These are phyloP conservation scores for Pseudopediastrum boryanum DNA, from an alignment of 139 green algal species.

Conservation along the genomic window DNA sequence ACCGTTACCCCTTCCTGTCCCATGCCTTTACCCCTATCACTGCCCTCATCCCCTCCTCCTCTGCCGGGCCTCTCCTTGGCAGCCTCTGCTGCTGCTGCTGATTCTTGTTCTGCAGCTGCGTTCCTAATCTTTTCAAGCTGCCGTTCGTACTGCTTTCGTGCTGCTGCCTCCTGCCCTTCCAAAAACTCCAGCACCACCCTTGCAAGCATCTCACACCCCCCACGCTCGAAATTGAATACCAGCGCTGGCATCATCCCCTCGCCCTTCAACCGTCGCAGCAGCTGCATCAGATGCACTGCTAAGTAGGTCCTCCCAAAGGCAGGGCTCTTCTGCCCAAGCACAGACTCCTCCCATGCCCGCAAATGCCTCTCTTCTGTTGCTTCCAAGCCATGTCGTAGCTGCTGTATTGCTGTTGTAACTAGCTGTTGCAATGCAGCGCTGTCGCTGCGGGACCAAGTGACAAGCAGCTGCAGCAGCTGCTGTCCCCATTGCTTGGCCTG, in stretches of 20 bases:
- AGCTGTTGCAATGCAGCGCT: slow-evolving; percentile 7
- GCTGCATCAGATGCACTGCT: slow-evolving; percentile 30
- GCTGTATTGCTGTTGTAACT: neutral
- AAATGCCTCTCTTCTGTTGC: slow-evolving; percentile 28
- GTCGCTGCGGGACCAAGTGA: neutral
- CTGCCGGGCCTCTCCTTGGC: too few relatives aligned
- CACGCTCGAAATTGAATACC: slow-evolving; percentile 47
- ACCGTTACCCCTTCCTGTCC: slow-evolving; percentile 9
- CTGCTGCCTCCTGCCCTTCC: slow-evolving; percentile 1
- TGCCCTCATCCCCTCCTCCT: too few relatives aligned
- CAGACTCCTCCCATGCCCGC: neutral
- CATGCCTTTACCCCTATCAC: too few relatives aligned
- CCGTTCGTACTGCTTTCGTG: slow-evolving; percentile 12
- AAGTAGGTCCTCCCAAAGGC: slow-evolving; percentile 14
- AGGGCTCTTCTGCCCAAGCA: neutral
- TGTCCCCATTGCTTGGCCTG: neutral
- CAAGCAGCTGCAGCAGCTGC: slow-evolving; percentile 6
- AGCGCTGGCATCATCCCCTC: slow-evolving; percentile 44
- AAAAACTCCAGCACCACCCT: slow-evolving; percentile 23
- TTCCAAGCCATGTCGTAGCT: neutral
- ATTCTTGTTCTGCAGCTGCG: too few relatives aligned
- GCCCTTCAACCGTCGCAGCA: slow-evolving; percentile 31
- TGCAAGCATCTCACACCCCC: slow-evolving; percentile 20
- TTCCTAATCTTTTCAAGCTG: too few relatives aligned
- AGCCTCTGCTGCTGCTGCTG: too few relatives aligned